Base-by-base conservation (phyloP, 805 yeast genomes). In the Maudiozyma serrabonitensis region DNA sequence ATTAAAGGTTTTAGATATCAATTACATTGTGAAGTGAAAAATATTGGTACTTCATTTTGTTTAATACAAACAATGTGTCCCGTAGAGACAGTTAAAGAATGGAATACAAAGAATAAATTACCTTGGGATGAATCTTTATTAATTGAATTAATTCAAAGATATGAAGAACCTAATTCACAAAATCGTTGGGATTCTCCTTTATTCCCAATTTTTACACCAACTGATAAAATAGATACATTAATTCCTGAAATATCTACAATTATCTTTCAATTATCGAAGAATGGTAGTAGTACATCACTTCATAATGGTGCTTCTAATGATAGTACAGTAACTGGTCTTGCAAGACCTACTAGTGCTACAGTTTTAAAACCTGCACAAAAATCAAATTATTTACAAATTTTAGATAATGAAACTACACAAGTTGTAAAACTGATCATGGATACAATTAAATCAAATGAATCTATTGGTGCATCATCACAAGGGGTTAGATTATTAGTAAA, bases 1-100 rank as follows among this genome's bases (percentile, higher is more conserved):
- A 93, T 93, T 59, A 93, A 93, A 62, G 99, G 99, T 0, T 89
- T 90, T 64, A 73, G 99, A 52, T 93, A 93, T 67, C 99, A 93
- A 67, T 72, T 93, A 47, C 89, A 80, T 64, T 90, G 97, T 66
- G 99, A 93, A 65, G 90, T 96, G 38, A 91, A 90, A 63, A 84
- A 88, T 1, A 72, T 81, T 26, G 75, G 81, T 16, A 89, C 97
- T 0, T 82, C 93, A 2, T 84, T 87, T 54, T 84, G 95, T 60
- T 85, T 90, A 38, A 71, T 91, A 1, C 90, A 91, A 53, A 82
- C 86, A 1, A 76, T 89, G 57, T 79, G 85, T 16, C 82, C 96
- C 0, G 56, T 75, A 4, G 82, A 78, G 0, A 69, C 70, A 15
- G 82, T 93, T 57, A 56, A 73, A 9, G 75, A 79, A 50, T 82